Base-by-base conservation (phyloP, 2,329 filamentous ascomycete species). In the Microdochium trichocladiopsis region DNA sequence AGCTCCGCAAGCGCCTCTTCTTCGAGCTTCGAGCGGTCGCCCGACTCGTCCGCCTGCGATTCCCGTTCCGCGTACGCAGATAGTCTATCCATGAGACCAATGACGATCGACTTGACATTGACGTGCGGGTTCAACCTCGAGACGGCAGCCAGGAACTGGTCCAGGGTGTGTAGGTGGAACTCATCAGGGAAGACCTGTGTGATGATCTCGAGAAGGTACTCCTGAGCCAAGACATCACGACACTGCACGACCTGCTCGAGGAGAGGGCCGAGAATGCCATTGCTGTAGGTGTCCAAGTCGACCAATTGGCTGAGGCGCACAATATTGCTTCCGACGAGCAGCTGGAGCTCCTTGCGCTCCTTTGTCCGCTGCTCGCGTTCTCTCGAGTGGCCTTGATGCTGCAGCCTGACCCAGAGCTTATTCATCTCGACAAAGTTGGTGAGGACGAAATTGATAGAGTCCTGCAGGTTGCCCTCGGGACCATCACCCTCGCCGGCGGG, bases 391-490 rank as follows among this genome's bases (percentile, higher is more conserved):
- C 94, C 94, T 68, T 99, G 94, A 69, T 99, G 94, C 69, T 99
- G 94, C 65, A 97, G 75, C 45, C 94, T 86, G 57, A 99, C 94
- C 94, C 94, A 99, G 31, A 99, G 79, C 79, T 99, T 99, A 74
- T 99, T 99, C 94, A 99, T 99, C 73, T 99, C 94, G 61, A 99
- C 94, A 66, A 99, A 99, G 64, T 99, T 99, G 55, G 94, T 99
- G 65, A 99, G 75, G 52, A 97, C 87, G 66, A 99, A 99, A 74
- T 90, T 96, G 73, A 99, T 96, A 33, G 92, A 96, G 72, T 99
- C 94, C 69, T 95, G 90, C 49, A 97, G 75, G 63, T 96, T 97
- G 50, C 94, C 94, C 69, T 97, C 92, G 2, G 93, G 91, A 0
- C 94, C 94, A 54, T 97, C 93, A 49, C 90, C 83, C 55, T 84